These are phyloP conservation scores for Fusarium proliferatum DNA, from an alignment of 2,329 filamentous ascomycete genomes.

Conservation along the genomic window DNA sequence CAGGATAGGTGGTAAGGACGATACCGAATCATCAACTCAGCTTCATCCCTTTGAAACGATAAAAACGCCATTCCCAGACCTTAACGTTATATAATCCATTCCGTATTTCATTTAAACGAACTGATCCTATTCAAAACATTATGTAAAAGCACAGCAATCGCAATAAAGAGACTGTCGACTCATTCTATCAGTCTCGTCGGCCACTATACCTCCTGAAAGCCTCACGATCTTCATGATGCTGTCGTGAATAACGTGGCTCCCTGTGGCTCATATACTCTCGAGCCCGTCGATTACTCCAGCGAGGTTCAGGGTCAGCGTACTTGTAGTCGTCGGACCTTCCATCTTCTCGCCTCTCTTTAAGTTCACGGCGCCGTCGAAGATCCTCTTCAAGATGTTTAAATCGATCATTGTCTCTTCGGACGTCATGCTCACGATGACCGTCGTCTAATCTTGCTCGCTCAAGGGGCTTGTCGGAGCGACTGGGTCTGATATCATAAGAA, in stretches of 20 bases:
- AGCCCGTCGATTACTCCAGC: conserved; percentile 32
- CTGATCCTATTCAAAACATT: not conserved
- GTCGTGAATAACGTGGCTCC: conserved; percentile 4
- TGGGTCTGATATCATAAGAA: conserved; percentile 6
- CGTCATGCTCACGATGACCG: conserved; percentile 5
- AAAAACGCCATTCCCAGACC: not conserved
- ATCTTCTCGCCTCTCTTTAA: conserved; percentile 16
- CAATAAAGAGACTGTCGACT: not conserved
- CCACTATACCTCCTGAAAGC: not conserved
- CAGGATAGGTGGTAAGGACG: not conserved
- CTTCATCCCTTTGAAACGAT: not conserved
- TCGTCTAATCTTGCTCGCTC: conserved; percentile 30
- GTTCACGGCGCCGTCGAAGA: conserved; percentile 18
- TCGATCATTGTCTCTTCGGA: conserved; percentile 21
- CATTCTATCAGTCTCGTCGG: not conserved
- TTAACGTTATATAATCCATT: not conserved
- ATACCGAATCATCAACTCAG: not conserved
- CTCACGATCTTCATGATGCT: not conserved
- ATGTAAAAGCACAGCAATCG: not conserved
- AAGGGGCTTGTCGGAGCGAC: conserved; percentile 21
- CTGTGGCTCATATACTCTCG: conserved; percentile 34
- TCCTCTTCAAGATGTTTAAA: conserved; percentile 32
- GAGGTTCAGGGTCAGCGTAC: conserved; percentile 11
- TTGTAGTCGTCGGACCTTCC: not conserved
- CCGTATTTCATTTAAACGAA: not conserved